Evolutionary conservation across 768 basidiomycete species (phyloP).

Genomic region (Piloderma croceum): DNA sequence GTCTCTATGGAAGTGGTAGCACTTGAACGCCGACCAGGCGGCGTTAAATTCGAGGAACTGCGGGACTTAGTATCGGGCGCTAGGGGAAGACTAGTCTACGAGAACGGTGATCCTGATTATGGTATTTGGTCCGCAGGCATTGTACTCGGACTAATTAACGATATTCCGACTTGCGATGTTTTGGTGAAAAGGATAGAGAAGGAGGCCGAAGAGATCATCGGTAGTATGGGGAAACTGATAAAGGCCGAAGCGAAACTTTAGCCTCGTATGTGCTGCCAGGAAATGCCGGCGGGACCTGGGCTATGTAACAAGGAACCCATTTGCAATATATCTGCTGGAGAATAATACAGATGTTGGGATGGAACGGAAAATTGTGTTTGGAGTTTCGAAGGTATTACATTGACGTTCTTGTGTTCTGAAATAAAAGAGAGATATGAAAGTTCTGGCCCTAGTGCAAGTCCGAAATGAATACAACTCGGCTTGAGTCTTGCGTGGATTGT

Average conservation of each 20-base stretch:
- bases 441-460: no score
- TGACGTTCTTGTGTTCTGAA: no score
- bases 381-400: no score
- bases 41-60: constrained; percentile 84
- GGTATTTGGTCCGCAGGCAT: constrained; percentile 82
- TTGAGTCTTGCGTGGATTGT: no score
- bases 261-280: not conserved
- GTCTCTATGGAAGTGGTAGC: constrained; percentile 81
- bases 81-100: constrained; percentile 71
- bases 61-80: constrained; percentile 70
- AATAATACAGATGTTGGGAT: no score
- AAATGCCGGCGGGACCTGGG: no score
- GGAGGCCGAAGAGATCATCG: constrained; percentile 68
- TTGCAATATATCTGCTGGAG: no score
- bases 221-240: constrained; percentile 33
- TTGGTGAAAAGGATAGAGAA: constrained; percentile 63
- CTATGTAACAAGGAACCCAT: no score
- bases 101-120: constrained; percentile 77
- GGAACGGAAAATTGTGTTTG: no score
- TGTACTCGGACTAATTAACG: constrained; percentile 66
- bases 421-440: no score
- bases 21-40: constrained; percentile 74
- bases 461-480: no score
- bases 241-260: not conserved
- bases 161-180: constrained; percentile 77